These are phyloP conservation scores for Rhizophora mangle DNA, from an alignment of 345 rosid genomes.

Conservation along the genomic window DNA sequence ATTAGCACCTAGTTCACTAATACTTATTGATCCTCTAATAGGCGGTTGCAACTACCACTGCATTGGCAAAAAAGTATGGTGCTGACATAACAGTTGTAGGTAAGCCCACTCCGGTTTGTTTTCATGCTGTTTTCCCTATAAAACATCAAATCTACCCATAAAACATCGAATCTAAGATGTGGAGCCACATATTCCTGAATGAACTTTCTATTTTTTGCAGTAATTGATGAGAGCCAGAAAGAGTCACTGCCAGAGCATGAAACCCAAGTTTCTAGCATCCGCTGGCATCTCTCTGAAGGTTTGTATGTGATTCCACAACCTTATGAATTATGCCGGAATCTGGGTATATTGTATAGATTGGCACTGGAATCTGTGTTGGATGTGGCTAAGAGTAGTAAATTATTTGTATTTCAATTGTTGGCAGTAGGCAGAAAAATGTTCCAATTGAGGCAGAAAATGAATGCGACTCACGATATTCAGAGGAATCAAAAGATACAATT, in stretches of 20 bases:
- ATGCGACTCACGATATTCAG: neutral
- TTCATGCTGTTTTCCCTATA: neutral
- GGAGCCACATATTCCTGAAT: slow-evolving; percentile 8
- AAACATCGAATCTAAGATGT: neutral
- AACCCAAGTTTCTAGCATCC: slow-evolving; percentile 71
- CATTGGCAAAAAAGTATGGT: slow-evolving; percentile 82
- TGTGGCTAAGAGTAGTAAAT: neutral
- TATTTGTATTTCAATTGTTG: neutral
- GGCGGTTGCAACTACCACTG: slow-evolving; percentile 88
- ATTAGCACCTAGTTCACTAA: neutral
- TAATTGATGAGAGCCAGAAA: slow-evolving; percentile 70
- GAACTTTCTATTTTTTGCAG: slow-evolving; percentile 45
- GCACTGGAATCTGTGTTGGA: neutral
- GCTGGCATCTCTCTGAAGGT: slow-evolving; percentile 95
- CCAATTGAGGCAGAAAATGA: neutral
- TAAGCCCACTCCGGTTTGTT: slow-evolving; percentile 25
- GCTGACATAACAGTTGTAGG: slow-evolving; percentile 96
- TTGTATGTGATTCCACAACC: slow-evolving; percentile 4
- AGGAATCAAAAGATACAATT: neutral
- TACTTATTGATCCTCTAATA: slow-evolving; percentile 23
- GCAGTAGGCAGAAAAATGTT: too few species aligned
- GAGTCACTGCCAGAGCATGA: slow-evolving; percentile 78
- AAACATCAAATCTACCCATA: neutral
- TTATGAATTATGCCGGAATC: neutral
- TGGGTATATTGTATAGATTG: neutral